These are phyloP conservation scores for Cryptococcus sp. DNA, from an alignment of 1,284 basidiomycete species.

Conservation along the genomic window DNA sequence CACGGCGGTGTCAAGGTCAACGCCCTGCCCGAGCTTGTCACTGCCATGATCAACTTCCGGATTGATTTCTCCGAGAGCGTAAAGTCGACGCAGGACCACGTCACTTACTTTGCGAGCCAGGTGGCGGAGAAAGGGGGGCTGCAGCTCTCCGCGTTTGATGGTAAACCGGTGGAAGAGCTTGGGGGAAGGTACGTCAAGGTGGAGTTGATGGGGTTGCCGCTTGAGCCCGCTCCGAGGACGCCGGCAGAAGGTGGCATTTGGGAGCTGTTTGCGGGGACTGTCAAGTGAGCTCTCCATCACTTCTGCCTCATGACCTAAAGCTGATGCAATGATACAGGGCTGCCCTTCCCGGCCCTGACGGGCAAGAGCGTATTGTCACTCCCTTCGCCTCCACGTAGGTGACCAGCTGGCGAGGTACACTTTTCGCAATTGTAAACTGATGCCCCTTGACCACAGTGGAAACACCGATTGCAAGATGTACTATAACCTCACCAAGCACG, in stretches of 20 bases:
- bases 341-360: constrained; percentile 33
- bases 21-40: constrained; percentile 39
- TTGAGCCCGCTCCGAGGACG: constrained; percentile 48
- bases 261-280: constrained; percentile 48
- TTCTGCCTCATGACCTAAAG: not conserved
- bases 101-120: constrained; percentile 24
- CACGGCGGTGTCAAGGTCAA: constrained; percentile 42
- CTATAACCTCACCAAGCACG: constrained; percentile 46
- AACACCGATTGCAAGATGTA: constrained; percentile 48
- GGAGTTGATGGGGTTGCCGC: constrained; percentile 40
- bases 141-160: constrained; percentile 29
- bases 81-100: constrained; percentile 34
- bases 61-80: constrained; percentile 47
- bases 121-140: constrained; percentile 37
- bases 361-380: constrained; percentile 38
- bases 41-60: constrained; percentile 44
- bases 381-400: constrained; percentile 38
- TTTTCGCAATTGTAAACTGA: constrained; percentile 2
- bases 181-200: constrained; percentile 30
- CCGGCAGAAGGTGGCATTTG: constrained; percentile 40
- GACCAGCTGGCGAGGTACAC: not conserved
- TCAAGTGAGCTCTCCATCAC: constrained; percentile 27
- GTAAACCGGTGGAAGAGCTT: constrained; percentile 14
- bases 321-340: constrained; percentile 18
- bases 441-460: constrained; percentile 6